phyloP scores from a whole-genome alignment of 108 stramenopile species.

The Cyclotella kingstonii region DNA sequence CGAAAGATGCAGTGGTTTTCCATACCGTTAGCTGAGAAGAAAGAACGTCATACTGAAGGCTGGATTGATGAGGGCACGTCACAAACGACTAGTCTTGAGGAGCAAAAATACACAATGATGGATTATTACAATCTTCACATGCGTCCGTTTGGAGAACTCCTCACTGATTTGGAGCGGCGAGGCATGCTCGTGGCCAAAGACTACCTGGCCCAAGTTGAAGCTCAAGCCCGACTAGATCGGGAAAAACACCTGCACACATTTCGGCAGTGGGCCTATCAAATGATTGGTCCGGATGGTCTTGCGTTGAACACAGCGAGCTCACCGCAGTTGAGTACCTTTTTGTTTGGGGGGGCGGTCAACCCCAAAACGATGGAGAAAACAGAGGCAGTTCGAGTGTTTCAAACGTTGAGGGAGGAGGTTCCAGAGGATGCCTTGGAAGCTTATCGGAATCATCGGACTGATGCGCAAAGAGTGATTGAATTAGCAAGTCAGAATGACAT shows the following conservation, averaged over 20 bases:
- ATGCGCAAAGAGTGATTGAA: too few relatives aligned
- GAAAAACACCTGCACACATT: conserved; percentile 58
- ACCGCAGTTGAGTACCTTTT: conserved; percentile 77
- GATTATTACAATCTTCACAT: conserved; percentile 93
- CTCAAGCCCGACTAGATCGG: conserved; percentile 78
- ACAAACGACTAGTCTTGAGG: too few relatives aligned
- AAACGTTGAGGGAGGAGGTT: conserved; percentile 78
- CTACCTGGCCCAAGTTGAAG: conserved; percentile 84
- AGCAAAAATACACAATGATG: conserved; percentile 57
- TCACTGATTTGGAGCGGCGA: conserved; percentile 97
- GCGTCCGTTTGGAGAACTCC: conserved; percentile 90
- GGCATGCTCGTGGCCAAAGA: conserved; percentile 92
- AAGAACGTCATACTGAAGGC: too few relatives aligned
- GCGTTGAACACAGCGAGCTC: conserved; percentile 86
- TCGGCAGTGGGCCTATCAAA: conserved; percentile 69
- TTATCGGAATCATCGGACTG: too few relatives aligned
- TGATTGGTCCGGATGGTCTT: conserved; percentile 78
- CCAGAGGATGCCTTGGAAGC: conserved; percentile 80
- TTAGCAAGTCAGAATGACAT: background rate
- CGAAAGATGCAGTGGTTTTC: conserved; percentile 52
- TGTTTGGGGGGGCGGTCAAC: conserved; percentile 88
- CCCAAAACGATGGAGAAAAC: conserved; percentile 67
- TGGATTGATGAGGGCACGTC: too few relatives aligned
- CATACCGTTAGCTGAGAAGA: too few relatives aligned
- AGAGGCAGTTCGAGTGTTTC: conserved; percentile 75